A percentile compares a stretch with the other conserved stretches of the same genome.
Evolutionary conservation across 108 stramenopile genomes (phyloP).

Genomic region (Stephanodiscus minutulus): DNA sequence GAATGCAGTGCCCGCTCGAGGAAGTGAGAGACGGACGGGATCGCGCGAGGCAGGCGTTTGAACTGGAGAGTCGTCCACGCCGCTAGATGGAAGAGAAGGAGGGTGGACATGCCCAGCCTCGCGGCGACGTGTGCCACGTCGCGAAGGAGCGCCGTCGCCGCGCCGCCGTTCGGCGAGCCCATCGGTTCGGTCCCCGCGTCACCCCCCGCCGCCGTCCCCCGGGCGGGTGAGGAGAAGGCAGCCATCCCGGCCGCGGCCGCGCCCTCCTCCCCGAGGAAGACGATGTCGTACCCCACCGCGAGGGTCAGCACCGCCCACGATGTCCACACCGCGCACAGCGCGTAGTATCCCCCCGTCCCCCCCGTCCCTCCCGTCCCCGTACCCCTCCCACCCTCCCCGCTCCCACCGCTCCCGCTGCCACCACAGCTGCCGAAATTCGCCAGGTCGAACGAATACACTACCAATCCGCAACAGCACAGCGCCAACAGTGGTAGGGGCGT

Average conservation of each 20-base stretch:
- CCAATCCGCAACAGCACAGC: constrained; percentile 5
- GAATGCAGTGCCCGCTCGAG: constrained; percentile 64
- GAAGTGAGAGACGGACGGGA: constrained; percentile 40
- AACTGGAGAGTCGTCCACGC: constrained; percentile 67
- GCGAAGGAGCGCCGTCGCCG: neutral
- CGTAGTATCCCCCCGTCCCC: constrained; percentile 16
- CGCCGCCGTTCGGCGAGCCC: neutral
- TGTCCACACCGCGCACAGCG: constrained; percentile 55
- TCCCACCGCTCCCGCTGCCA: constrained; percentile 12
- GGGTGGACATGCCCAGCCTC: neutral
- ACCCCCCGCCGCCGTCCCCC: no score
- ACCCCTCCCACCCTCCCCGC: neutral
- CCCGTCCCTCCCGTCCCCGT: neutral
- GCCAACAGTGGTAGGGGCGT: constrained; percentile 55
- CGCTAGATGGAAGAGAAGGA: constrained; percentile 36
- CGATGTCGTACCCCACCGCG: constrained; percentile 42
- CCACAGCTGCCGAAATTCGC: constrained; percentile 56
- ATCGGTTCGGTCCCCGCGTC: neutral
- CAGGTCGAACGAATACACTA: constrained; percentile 54
- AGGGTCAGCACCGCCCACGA: constrained; percentile 49
- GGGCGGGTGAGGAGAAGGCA: no score
- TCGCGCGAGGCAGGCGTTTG: constrained; percentile 52
- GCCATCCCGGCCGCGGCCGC: neutral
- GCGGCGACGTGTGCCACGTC: neutral
- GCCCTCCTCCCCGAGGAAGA: constrained; percentile 43